Base-by-base conservation (phyloP, 805 yeast genomes). In the Dipodascopsis uninucleata region DNA sequence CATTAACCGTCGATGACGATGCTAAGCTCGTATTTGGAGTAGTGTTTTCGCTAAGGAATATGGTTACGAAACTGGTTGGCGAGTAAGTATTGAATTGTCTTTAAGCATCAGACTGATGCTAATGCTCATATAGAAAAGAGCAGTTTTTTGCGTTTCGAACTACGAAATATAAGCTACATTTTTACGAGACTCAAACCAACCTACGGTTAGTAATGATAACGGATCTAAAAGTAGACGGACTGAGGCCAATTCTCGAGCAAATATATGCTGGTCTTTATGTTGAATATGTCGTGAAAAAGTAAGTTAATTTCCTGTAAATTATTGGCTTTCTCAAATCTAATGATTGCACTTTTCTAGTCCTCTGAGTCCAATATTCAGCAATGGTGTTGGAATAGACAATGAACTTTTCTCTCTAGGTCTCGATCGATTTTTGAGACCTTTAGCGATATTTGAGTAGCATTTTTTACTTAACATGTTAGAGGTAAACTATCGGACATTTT, bases 11-110 rank as follows among this genome's bases (percentile, higher is more conserved):
- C 34, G 82, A 81, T 38, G 87, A 88, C 59, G 70, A 77, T 10
- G 81, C 93, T 5, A 83, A 90, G 62, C 74, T 93, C 26, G 71
- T 93, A 10, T 93, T 86, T 61, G 98, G 98, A 9, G 78, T 85
- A 31, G 69, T 86, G 7, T 84, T 79, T 61, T 87, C 96, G 9
- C 65, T 90, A 49, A 74, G 88, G 41, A 85, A 82, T 51, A 76
- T 93, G 29, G 75, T 90, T 0, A 71, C 77, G n/a, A 81, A 75
- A 49, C 59, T 79, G 63, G 61, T 67, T 34, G 52, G 67, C 50
- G 61, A 61, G 59, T 55, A 61, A 51, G 33, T 34, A 5, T 26
- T 46, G 26, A 24, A 31, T 9, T 16, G 10, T 18, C 17, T 12
- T 12, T 39, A 20, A 26, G 29, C 29, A 10, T 10, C 12, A 10